Base-by-base conservation (phyloP, 2,329 filamentous ascomycete genomes). In the Apiospora pterosperma region DNA sequence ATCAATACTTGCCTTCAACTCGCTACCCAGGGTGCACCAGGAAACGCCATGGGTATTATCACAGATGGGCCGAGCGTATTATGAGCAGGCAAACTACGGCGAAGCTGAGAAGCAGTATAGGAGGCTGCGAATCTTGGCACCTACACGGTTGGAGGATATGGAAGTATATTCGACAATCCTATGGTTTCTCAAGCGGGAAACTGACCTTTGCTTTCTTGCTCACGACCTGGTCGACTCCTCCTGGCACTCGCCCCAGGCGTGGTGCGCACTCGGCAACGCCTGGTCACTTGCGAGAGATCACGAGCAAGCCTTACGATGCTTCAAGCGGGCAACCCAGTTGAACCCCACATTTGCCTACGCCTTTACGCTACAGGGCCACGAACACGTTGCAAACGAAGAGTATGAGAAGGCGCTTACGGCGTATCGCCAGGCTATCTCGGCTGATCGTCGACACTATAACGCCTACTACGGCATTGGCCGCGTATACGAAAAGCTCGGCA, bases 161-260 rank as follows among this genome's bases (percentile, higher is more conserved):
- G 96, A 99, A 75, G 90, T 98, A 39, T 99, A 97, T 78, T 98
- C 95, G 16, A 99, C 96, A 0, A 90, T 97, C n/a, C 84, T 99
- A n/a, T 99, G 96, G 96, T 94, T 97, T 76, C 81, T 97, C 67
- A 97, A 97, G 77, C 90, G 92, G 68, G 95, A 97, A 74, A 92
- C 93, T 0, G 92, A 97, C 67, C 84, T 99, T 25, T 94, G 95
- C 0, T 97, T 96, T 77, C 84, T 99, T 34, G 93, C 95, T 0
- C 95, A 98, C 73, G 92, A 96, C 72, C 84, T 98, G 44, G 86
- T 97, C 62, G 95, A 97, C 69, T 83, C 91, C 19, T 92, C 93
- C 66, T 96, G 94, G 80, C 84, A 96, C 68, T 95, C 94, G 0
- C 95, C 96, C 1, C 91, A 99, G 77, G 93, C 96, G 4, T 99